A percentile compares a stretch with the other conserved stretches of the same genome.
phyloP scores from a whole-genome alignment of 2,329 filamentous ascomycete genomes.

The Stemphylium vesicarium region DNA sequence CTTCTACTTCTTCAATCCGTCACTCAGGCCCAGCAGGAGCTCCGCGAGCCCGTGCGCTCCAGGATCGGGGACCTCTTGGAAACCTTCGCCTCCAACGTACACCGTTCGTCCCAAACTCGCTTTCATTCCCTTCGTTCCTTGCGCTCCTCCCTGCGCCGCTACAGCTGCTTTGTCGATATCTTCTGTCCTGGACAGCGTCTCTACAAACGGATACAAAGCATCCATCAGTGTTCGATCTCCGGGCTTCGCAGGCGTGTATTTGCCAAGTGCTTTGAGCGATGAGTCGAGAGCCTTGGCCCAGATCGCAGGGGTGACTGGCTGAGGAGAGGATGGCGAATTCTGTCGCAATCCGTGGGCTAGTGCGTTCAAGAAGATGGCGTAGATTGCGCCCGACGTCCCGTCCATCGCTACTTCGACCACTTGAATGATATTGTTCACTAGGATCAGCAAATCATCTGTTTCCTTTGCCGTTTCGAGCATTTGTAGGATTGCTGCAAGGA shows the following conservation, averaged over 20 bases:
- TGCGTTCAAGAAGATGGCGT: conserved; percentile 89
- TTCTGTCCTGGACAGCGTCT: conserved; percentile 68
- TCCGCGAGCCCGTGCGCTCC: conserved; percentile 79
- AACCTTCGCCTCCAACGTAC: conserved; percentile 77
- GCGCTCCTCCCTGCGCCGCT: conserved; percentile 76
- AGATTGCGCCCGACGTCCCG: conserved; percentile 76
- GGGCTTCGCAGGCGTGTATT: conserved; percentile 86
- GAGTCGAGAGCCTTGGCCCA: conserved; percentile 74
- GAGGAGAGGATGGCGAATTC: conserved; percentile 57
- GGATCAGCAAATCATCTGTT: conserved; percentile 64
- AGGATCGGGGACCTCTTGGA: conserved; percentile 75
- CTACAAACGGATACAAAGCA: conserved; percentile 85
- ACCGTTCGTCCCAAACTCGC: conserved; percentile 84
- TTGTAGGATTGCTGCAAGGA: conserved; percentile 48
- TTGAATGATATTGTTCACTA: conserved; percentile 65
- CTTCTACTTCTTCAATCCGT: conserved; percentile 52
- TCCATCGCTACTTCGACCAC: conserved; percentile 75
- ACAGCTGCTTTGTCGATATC: conserved; percentile 75
- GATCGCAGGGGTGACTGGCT: conserved; percentile 55
- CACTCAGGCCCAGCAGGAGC: conserved; percentile 80
- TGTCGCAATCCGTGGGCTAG: conserved; percentile 71
- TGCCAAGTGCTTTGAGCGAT: conserved; percentile 68
- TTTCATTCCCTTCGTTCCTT: conserved; percentile 89
- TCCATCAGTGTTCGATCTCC: conserved; percentile 93
- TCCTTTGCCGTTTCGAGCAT: conserved; percentile 52